Evolutionary conservation across 2,329 filamentous ascomycete genomes (phyloP).

Genomic region (Talaromyces sp.): DNA sequence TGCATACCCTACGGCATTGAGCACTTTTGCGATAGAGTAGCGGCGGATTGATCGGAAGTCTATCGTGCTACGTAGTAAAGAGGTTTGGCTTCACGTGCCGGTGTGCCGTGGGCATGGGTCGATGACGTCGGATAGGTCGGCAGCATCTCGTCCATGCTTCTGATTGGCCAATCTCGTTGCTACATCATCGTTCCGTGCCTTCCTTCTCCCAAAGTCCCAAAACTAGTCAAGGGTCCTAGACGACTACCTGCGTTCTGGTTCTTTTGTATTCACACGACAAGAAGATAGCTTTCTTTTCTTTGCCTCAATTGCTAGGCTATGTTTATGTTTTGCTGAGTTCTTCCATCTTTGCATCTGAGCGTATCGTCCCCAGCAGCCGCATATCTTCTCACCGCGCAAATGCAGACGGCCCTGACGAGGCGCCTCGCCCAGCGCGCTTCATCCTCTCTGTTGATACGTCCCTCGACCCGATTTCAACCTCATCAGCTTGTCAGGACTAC

Average conservation of each 20-base stretch:
- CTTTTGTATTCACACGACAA: not conserved
- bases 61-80: no score
- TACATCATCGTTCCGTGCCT: constrained; percentile 4
- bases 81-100: not conserved
- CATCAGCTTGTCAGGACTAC: not conserved
- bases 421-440: constrained; percentile 9
- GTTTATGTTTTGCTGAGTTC: constrained; percentile 10
- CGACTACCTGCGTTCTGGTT: not conserved
- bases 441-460: constrained; percentile 3
- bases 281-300: not conserved
- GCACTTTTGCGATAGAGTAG: no score
- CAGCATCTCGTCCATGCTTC: not conserved
- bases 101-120: not conserved
- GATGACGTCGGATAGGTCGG: not conserved
- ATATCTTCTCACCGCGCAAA: constrained; percentile 1
- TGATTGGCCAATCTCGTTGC: not conserved
- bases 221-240: not conserved
- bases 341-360: constrained; percentile 7
- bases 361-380: not conserved
- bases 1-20: no score
- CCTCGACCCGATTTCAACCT: constrained; percentile 3
- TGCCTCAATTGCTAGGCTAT: constrained; percentile 8
- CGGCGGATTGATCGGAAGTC: not conserved
- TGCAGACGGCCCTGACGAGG: constrained; percentile 17
- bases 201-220: not conserved